A percentile compares a stretch with the other conserved stretches of the same genome.
phyloP scores from a whole-genome alignment of 2,329 filamentous ascomycete genomes.

The Huntiella abstrusa region DNA sequence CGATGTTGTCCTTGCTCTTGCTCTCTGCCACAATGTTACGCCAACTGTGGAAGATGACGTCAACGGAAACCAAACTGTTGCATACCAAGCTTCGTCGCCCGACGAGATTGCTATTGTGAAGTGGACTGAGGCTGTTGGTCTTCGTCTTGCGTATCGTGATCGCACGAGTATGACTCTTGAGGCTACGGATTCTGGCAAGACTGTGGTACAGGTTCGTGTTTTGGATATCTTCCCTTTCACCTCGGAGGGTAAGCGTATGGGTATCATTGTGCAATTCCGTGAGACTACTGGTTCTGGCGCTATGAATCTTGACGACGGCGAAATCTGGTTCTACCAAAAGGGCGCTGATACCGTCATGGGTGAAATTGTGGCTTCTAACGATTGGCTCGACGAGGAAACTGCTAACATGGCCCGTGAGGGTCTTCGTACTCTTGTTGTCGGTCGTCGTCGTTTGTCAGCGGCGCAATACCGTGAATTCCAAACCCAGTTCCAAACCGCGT shows the following conservation, averaged over 20 bases:
- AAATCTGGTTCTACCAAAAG: conserved; percentile 98
- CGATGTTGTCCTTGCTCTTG: conserved; percentile 80
- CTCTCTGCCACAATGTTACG: conserved; percentile 92
- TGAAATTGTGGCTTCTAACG: conserved; percentile 84
- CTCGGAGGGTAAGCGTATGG: conserved; percentile 95
- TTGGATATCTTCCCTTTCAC: conserved; percentile 95
- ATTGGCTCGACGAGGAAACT: conserved; percentile 97
- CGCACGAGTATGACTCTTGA: conserved; percentile 70
- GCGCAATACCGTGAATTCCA: conserved; percentile 72
- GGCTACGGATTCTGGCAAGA: conserved; percentile 51
- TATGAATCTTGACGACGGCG: conserved; percentile 37
- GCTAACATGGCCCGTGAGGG: conserved; percentile 99
- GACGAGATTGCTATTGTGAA: conserved; percentile 96
- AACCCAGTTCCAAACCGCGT: conserved; percentile 55
- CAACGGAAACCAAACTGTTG: conserved; percentile 56
- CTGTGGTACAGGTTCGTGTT: conserved; percentile 70
- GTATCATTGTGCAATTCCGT: conserved; percentile 78
- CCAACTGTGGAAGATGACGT: conserved; percentile 65
- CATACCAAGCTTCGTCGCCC: conserved; percentile 90
- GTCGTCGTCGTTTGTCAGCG: conserved; percentile 65
- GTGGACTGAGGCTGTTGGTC: conserved; percentile 83
- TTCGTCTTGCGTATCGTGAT: conserved; percentile 70
- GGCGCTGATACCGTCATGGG: conserved; percentile 97
- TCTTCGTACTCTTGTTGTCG: conserved; percentile 80
- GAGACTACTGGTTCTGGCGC: conserved; percentile 32